Evolutionary conservation across 2,329 filamentous ascomycete genomes (phyloP).

Genomic region (Colletotrichum lini): DNA sequence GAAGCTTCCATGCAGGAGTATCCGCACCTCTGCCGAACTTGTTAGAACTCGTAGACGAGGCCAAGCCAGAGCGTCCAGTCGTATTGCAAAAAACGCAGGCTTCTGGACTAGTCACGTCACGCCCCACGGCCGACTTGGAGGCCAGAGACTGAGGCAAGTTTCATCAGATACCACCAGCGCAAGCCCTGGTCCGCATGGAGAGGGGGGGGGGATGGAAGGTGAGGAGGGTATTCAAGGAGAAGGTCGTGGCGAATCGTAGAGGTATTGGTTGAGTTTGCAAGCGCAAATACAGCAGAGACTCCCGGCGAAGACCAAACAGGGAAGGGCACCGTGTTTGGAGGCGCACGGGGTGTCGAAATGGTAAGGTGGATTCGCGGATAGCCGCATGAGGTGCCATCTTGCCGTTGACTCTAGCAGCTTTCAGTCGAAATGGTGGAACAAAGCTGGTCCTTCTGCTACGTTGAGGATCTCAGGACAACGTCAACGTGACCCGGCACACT

Average conservation of each 20-base stretch:
- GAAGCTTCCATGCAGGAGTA: constrained; percentile 38
- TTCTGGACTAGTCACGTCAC: constrained; percentile 20
- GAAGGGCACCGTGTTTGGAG: constrained; percentile 43
- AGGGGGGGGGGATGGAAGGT: constrained; percentile 45
- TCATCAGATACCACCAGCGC: constrained; percentile 56
- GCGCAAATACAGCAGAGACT: constrained; percentile 56
- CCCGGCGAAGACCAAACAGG: constrained; percentile 56
- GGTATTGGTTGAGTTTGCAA: constrained; percentile 56
- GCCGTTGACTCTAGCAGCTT: constrained; percentile 35
- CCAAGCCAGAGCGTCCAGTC: constrained; percentile 15
- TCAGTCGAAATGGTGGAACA: constrained; percentile 57
- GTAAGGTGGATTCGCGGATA: constrained; percentile 53
- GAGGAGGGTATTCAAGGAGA: constrained; percentile 52
- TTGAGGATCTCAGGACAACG: constrained; percentile 32
- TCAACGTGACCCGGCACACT: constrained; percentile 69
- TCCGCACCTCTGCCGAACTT: constrained; percentile 31
- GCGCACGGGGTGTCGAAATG: constrained; percentile 34
- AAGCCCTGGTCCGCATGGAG: constrained; percentile 53
- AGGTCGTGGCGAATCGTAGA: constrained; percentile 48
- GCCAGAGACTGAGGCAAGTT: constrained; percentile 54
- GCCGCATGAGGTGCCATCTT: constrained; percentile 63
- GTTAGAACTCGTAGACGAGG: constrained; percentile 5
- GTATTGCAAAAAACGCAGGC: constrained; percentile 19
- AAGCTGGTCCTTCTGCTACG: constrained; percentile 55
- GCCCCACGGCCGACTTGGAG: constrained; percentile 15